Conservation (phyloP, 129 eudicot species). For the Ambrosia trifida region DNA sequence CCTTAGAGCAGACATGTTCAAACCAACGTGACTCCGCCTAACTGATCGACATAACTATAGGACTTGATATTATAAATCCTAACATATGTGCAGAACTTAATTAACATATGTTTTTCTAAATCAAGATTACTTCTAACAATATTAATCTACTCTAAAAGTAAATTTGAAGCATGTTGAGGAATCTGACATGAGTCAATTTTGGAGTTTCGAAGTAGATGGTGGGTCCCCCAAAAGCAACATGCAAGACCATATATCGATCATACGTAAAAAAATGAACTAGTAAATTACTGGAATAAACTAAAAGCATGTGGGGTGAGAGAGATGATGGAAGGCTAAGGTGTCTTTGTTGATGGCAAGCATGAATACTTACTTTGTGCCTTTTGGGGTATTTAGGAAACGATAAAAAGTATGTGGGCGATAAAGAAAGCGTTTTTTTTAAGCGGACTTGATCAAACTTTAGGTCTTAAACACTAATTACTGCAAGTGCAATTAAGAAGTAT, state of each 20-base stretch:
- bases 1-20: too few species aligned
- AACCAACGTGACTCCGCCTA: too few species aligned
- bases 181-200: neutral
- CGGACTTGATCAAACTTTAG: constrained; percentile 1
- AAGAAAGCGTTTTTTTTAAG: constrained; percentile 34
- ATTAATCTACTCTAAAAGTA: too few species aligned
- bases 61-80: too few species aligned
- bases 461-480: neutral
- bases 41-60: too few species aligned
- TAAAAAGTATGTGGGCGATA: constrained; percentile 24
- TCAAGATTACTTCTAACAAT: too few species aligned
- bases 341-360: constrained; percentile 20
- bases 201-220: neutral
- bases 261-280: neutral
- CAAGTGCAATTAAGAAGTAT: too few species aligned
- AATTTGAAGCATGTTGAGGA: neutral
- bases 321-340: neutral
- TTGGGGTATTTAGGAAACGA: constrained; percentile 13
- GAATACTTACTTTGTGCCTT: constrained; percentile 20
- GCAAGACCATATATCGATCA: neutral
- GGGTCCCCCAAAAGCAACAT: neutral
- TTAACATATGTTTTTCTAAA: too few species aligned
- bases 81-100: too few species aligned
- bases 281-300: neutral
- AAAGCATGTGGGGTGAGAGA: neutral